These are phyloP conservation scores for Beauveria bassiana DNA, from an alignment of 2,329 filamentous ascomycete genomes.

Conservation along the genomic window DNA sequence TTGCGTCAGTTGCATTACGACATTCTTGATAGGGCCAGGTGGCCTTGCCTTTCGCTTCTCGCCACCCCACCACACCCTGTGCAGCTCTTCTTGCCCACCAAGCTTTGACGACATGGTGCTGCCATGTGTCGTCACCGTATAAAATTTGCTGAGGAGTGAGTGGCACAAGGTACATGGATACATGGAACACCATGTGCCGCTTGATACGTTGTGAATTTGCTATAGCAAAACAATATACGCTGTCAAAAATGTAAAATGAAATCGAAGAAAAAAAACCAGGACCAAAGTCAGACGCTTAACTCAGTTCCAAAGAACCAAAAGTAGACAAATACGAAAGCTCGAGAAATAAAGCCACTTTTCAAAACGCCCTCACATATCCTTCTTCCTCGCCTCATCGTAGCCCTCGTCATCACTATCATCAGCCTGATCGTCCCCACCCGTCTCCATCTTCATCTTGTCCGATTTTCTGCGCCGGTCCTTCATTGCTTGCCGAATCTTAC, in stretches of 20 bases:
- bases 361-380: constrained; percentile 24
- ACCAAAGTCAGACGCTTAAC: neutral
- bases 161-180: too few species aligned
- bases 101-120: neutral
- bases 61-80: too few species aligned
- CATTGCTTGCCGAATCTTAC: constrained; percentile 81
- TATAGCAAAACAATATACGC: too few species aligned
- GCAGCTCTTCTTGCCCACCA: neutral
- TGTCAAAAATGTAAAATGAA: too few species aligned
- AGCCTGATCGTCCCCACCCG: constrained; percentile 25
- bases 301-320: neutral
- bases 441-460: constrained; percentile 30
- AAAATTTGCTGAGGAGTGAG: too few species aligned
- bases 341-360: neutral
- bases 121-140: neutral
- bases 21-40: too few species aligned
- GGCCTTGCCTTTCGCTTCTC: too few species aligned
- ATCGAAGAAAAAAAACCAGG: neutral
- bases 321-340: neutral
- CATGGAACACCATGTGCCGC: too few species aligned
- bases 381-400: constrained; percentile 36
- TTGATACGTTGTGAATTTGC: too few species aligned
- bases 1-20: neutral
- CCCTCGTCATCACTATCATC: constrained; percentile 35
- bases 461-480: constrained; percentile 51